Evolutionary conservation across 306 rosid genomes (phyloP), one percentile per base, ranked within the genome.

Genomic region (Rosa chinensis): DNA sequence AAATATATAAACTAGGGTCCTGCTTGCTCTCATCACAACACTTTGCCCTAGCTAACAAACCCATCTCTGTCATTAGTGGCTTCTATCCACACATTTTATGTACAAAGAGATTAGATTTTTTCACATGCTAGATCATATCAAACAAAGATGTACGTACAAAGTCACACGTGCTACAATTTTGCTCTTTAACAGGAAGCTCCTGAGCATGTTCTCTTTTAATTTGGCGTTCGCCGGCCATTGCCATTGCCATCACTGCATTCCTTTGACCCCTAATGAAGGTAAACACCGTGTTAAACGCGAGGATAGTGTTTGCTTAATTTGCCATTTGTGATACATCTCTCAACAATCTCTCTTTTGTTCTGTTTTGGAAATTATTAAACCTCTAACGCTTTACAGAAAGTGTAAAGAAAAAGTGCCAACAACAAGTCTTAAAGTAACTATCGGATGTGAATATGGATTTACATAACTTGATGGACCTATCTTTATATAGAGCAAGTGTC

Each of bases 311-410:
- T 28, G 67, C 18, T 28, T 28, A 25, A 13, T 25, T 25, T 62
- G 13, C 42, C 18, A 10, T 12, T 23, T 2, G 20, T 5, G 5
- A 1, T 32, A 16, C 44, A 37, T 66, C 45, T 32, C 4, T 43
- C 58, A 75, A 59, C 78, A 75, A 44, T 59, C 70, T 43, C 5
- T 43, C 43, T 61, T 75, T 59, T 59, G 70, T 75, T 25, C 56
- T 23, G 28, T 59, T 75, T 68, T 42, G 37, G 77, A 61, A 56
- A 74, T 1, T 6, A 37, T 42, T 9, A 56, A 55, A 55, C 52
- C 21, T 74, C 0, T 14, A 14, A 7, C 63, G 55, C 40, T 14
- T 8, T 32, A 48, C 44, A 53, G 21, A 39, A 35, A 35, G 63
- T 17, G 47, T 10, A 50, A 49, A 55, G n/a, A n/a, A 3, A 74